Evolutionary conservation across 1,284 basidiomycete genomes (phyloP).

Genomic region (Cutaneotrichosporon dermatis): DNA sequence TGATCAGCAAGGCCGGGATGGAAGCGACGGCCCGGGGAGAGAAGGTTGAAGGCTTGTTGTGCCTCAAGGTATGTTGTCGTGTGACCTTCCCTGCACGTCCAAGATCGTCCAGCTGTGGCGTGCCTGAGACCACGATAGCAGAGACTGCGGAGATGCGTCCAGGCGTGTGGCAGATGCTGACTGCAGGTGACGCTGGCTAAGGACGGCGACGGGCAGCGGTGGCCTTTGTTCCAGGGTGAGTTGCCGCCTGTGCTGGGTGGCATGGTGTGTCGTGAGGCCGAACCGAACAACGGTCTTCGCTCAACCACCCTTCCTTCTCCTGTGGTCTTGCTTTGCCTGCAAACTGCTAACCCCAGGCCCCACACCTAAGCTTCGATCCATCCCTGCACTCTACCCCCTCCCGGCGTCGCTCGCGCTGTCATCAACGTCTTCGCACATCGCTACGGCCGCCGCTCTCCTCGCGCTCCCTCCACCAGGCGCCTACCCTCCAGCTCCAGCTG

Average conservation of each 20-base stretch:
- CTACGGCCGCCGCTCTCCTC: slow-evolving; percentile 27
- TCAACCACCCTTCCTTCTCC: too few species aligned
- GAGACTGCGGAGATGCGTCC: too few species aligned
- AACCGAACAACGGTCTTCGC: too few species aligned
- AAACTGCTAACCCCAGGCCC: slow-evolving; percentile 4
- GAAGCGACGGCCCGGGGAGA: slow-evolving; percentile 29
- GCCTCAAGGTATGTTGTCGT: slow-evolving; percentile 31
- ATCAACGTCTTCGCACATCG: slow-evolving; percentile 11
- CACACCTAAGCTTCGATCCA: slow-evolving; percentile 25
- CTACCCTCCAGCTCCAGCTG: slow-evolving; percentile 22
- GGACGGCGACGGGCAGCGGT: slow-evolving; percentile 25
- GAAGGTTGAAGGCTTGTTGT: slow-evolving; percentile 28
- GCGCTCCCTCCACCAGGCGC: slow-evolving; percentile 18
- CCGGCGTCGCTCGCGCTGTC: slow-evolving; percentile 21
- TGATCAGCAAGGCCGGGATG: slow-evolving; percentile 35
- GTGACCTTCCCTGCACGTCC: not conserved
- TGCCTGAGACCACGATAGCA: too few species aligned
- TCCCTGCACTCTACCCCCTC: slow-evolving; percentile 34
- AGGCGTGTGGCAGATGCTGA: not conserved
- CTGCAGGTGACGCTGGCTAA: slow-evolving; percentile 31
- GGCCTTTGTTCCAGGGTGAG: slow-evolving; percentile 34
- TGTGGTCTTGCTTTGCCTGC: not conserved
- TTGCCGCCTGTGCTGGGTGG: not conserved
- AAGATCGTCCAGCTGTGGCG: too few species aligned
- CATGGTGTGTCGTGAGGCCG: too few species aligned